Evolutionary conservation across 176 grass and related monocot species (phyloP), one percentile per base, ranked within the genome.

Genomic region (Oryza nivara): DNA sequence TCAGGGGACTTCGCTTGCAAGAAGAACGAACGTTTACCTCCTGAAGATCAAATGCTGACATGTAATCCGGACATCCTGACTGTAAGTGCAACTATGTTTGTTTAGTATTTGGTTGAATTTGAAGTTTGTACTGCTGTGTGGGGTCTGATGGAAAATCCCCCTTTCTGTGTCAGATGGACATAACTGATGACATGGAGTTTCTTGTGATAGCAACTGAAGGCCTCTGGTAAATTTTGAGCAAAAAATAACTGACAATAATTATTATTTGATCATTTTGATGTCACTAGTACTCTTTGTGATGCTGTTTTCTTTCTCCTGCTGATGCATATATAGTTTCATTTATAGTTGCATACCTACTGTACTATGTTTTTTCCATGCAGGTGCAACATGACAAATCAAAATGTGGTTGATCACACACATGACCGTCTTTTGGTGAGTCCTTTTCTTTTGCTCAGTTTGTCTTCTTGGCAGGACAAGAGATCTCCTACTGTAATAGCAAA

Each of bases 131-230:
- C 9, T 61, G 20, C 20, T 17, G 3, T 6, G 19, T 61, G 56
- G 56, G 19, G n/a, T 22, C 56, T 61, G 63, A 81, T 81, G 45
- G 43, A 36, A 22, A 80, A 68, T 43, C 16, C 9, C 45, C 9
- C 56, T 35, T 28, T 76, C 8, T 76, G 36, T 60, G 65, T 35
- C 79, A 87, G 89, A 51, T 75, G 48, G 15, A 70, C 23, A 82
- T 90, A 64, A 74, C 58, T 19, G 16, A 80, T 28, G 80, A 90
- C 26, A 38, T 20, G 15, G 74, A 90, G 13, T 87, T 90, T 51
- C 67, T 90, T 22, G 26, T 87, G 46, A 72, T 90, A 43, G 88
- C 75, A 80, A 79, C 68, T 65, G 60, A 70, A 3, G 80, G 88
- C 10, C 54, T 90, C 41, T 87, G 84, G 84, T 90, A 87, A 78